Conservation (phyloP, 2,329 filamentous ascomycete species). For the Aspergillus fumigatus region DNA sequence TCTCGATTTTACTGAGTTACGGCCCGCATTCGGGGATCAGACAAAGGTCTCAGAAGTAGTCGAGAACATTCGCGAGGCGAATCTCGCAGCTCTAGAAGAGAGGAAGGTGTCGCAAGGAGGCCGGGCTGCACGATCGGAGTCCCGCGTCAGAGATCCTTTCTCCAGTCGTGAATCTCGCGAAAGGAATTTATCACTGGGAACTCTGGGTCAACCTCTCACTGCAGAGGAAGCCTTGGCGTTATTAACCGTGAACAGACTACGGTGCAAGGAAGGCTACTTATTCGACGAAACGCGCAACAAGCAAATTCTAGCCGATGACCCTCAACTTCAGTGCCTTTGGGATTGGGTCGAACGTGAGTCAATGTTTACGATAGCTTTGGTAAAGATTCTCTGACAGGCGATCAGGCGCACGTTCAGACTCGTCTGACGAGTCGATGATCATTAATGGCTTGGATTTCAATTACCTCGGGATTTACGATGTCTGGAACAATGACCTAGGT, state of each 20-base stretch:
- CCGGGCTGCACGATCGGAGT: slow-evolving; percentile 2
- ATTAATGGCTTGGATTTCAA: slow-evolving; percentile 55
- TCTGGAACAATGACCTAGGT: slow-evolving; percentile 57
- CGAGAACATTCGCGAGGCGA: slow-evolving; percentile 24
- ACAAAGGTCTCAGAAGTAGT: slow-evolving; percentile 28
- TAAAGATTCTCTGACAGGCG: slow-evolving; percentile 1
- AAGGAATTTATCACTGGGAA: slow-evolving; percentile 27
- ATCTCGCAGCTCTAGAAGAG: slow-evolving; percentile 14
- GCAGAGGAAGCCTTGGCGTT: slow-evolving; percentile 38
- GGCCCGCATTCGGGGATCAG: slow-evolving; percentile 25
- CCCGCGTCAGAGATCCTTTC: slow-evolving; percentile 17
- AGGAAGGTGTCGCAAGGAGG: background rate
- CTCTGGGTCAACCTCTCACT: slow-evolving; percentile 24
- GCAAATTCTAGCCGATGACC: slow-evolving; percentile 52
- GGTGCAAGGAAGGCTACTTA: slow-evolving; percentile 53
- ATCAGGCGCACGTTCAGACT: slow-evolving; percentile 37
- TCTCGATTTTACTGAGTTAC: slow-evolving; percentile 27
- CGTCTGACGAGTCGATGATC: slow-evolving; percentile 50
- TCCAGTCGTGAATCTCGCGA: slow-evolving; percentile 39
- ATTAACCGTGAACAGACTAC: slow-evolving; percentile 37
- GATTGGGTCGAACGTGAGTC: slow-evolving; percentile 50
- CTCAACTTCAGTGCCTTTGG: slow-evolving; percentile 56
- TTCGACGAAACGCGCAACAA: slow-evolving; percentile 54
- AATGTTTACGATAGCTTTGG: background rate
- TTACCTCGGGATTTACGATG: slow-evolving; percentile 55